Evolutionary conservation across 2,329 filamentous ascomycete genomes (phyloP), one percentile per base, ranked within the genome.

Genomic region (Cryoendolithus antarcticus): DNA sequence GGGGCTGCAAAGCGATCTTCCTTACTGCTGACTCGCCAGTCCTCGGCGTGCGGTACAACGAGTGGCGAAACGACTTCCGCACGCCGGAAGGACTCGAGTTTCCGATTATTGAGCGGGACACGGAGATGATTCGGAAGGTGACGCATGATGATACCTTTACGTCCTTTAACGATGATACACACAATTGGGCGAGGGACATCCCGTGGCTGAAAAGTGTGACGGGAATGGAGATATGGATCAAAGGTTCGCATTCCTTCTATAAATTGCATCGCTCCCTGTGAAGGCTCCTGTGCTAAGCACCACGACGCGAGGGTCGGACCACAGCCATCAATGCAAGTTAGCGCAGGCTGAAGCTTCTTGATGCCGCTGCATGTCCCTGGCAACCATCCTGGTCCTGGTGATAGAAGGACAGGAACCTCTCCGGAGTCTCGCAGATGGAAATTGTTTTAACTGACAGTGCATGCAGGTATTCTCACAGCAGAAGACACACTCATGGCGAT

Each of bases 11-110:
- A 42, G 72, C 71, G 0, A 53, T 76, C 3, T 64, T 77, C 30
- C 50, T 77, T 2, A 70, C 72, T 0, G 70, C 73, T 2, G 73
- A 77, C 45, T 63, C 64, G 0, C 72, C 73, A 0, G 63, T 72
- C 1, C 58, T 75, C 0, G 73, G 72, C 0, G 62, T 66, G 13
- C 61, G 72, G 1, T 58, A 72, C 27, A 70, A 72, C 33, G 71
- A 76, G 48, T 65, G 66, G 45, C 63, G 70, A 3, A 73, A 73
- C 44, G 60, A 66, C 31, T 75, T 74, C 43, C 51, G 53, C 2
- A 54, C 48, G 2, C 56, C 56, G 1, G 44, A 50, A 9, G 54
- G 52, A 2, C 35, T 58, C 21, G 44, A 37, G 1, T 55, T 51
- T n/a, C 56, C 55, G 4, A 51, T 50, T 9, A 32, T 58, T 4